A percentile compares a stretch with the other conserved stretches of the same genome.
Conservation (phyloP, 176 grass and related monocot species). For the Paspalum notatum region DNA sequence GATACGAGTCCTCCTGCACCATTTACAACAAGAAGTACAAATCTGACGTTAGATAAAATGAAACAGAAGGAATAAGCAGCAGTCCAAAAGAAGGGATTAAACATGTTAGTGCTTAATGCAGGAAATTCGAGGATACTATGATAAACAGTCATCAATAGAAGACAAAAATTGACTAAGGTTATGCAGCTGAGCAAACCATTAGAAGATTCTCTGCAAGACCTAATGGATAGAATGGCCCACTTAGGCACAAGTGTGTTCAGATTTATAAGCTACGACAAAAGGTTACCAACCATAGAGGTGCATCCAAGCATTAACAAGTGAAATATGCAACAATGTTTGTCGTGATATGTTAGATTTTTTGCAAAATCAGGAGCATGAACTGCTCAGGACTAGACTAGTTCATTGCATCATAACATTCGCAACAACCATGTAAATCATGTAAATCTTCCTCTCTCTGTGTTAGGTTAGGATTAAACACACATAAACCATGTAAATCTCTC, state of each 20-base stretch:
- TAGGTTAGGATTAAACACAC: too few species aligned
- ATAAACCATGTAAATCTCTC: neutral
- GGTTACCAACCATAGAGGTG: neutral
- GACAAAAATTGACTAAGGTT: neutral
- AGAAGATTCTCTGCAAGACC: neutral
- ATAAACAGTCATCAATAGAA: neutral
- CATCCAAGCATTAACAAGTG: neutral
- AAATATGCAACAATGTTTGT: neutral
- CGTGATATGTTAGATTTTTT: neutral
- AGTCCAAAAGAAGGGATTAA: neutral
- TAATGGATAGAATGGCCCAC: neutral
- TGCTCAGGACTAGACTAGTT: neutral
- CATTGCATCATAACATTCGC: neutral
- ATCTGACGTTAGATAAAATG: slow-evolving; percentile 22
- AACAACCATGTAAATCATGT: neutral
- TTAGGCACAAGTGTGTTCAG: neutral
- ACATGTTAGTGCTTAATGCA: neutral
- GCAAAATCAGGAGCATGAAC: neutral
- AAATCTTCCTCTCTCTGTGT: neutral
- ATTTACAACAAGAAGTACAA: slow-evolving; percentile 33
- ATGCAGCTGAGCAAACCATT: slow-evolving; percentile 3
- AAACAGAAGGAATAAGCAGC: neutral
- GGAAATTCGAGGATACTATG: neutral
- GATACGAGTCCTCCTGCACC: slow-evolving; percentile 50
- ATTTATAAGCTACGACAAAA: neutral